Evolutionary conservation across 1,284 basidiomycete genomes (phyloP).

Genomic region (Trichosporon sp.): DNA sequence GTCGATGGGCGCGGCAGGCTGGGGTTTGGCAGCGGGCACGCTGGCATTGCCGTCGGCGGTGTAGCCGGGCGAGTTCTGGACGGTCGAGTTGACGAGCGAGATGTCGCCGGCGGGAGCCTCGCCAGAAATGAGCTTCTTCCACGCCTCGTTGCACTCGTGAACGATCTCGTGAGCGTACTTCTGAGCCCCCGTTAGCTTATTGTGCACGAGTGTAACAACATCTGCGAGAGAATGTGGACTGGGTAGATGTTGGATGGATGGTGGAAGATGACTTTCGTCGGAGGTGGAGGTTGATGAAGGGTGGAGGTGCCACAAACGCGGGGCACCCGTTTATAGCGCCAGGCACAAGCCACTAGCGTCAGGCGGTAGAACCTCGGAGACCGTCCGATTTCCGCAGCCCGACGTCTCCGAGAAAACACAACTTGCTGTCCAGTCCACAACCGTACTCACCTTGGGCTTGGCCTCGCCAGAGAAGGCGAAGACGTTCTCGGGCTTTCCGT

Average conservation of each 20-base stretch:
- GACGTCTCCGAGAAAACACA: neutral
- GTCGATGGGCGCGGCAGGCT: slow-evolving; percentile 82
- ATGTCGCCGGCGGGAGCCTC: slow-evolving; percentile 70
- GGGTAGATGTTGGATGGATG: neutral
- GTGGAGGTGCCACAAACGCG: neutral
- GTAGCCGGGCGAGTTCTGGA: slow-evolving; percentile 73
- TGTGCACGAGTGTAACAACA: neutral
- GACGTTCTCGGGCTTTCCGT: slow-evolving; percentile 98
- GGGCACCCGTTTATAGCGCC: neutral
- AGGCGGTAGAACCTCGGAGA: slow-evolving; percentile 3
- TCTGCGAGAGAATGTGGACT: neutral
- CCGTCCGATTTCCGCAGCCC: neutral
- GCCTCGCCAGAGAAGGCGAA: slow-evolving; percentile 99
- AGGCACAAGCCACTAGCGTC: neutral
- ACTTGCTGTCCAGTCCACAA: neutral
- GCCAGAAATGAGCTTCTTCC: slow-evolving; percentile 89
- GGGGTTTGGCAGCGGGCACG: slow-evolving; percentile 75
- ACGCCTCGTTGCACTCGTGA: slow-evolving; percentile 98
- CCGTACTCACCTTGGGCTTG: slow-evolving; percentile 73
- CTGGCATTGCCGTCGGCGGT: slow-evolving; percentile 68
- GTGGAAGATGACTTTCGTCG: neutral
- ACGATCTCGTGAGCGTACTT: slow-evolving; percentile 97
- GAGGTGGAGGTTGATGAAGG: neutral
- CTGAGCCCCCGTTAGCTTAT: slow-evolving; percentile 36
- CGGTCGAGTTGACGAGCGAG: slow-evolving; percentile 68